Base-by-base conservation (phyloP, 192 early-diverging fungal species). In the Mortierella hygrophila region DNA sequence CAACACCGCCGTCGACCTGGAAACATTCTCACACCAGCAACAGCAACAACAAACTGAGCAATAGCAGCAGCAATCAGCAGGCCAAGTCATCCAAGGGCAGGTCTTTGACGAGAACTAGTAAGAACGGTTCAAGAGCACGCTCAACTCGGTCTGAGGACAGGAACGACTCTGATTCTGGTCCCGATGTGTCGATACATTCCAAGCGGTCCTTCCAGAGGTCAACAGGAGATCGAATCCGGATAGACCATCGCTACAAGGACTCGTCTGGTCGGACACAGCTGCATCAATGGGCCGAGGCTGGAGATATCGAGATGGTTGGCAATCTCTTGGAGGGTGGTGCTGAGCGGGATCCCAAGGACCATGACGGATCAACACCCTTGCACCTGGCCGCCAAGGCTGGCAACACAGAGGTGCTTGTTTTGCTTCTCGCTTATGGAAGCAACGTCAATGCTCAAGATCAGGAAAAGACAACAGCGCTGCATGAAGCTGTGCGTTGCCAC, bases 371-470 rank as follows among this genome's bases (percentile, higher is more conserved):
- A 82, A 94, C 93, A 13, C 93, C 93, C 8, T 60, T 95, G 23
- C 95, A 95, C 78, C 89, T 94, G 81, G 91, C 94, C 23, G 89
- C 94, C 35, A 89, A 94, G 4, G 88, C 90, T 23, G 94, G 94
- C 3, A 88, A 86, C 21, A 75, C 75, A 4, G 80, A 90, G 29
- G 89, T 91, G 0, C 76, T 93, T 42, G 76, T 81, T 5, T 70
- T 91, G 0, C 79, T 93, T n/a, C 90, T 87, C 47, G 92, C 82
- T 63, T 89, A 90, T 76, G 92, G 92, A 26, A 93, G 94, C 10
- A 90, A 94, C 73, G 88, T 90, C 65, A 89, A 92, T 75, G 93
- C 93, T 11, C 90, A 92, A 42, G 94, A 93, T 6, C 88, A 89
- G 68, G 93, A 92, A 52, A 90, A 90, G n/a, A 87, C 93, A 7